Base-by-base conservation (phyloP, 768 basidiomycete species). In the Cystobasidium ongulense region DNA sequence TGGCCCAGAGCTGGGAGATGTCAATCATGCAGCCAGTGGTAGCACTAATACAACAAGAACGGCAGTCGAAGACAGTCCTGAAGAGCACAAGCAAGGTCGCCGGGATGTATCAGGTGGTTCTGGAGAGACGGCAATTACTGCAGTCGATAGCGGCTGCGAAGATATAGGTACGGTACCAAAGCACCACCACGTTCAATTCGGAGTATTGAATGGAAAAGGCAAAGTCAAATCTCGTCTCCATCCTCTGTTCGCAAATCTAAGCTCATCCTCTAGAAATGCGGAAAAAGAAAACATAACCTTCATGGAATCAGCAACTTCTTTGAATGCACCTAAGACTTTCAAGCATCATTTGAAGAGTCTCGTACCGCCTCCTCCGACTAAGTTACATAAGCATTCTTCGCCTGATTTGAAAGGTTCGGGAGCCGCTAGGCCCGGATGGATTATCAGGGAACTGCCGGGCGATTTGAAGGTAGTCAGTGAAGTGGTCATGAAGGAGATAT, bases 381-480 rank as follows among this genome's bases (percentile, higher is more conserved):
- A 77, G 64, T 66, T 77, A 15, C 75, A 76, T 36, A 75, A 76
- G 54, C 0, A 50, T 18, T 39, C 36, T 5, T 39, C 41, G n/a
- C 63, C 63, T 4, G 38, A 64, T 31, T 59, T 59, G 17, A 59
- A 59, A 29, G 25, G 29, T 31, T 29, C 33, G 11, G 57, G 57
- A 31, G 2, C 4, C 13, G 57, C 57, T 15, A 27, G 57, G 17
- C 57, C 57, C 29, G 11, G 29, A 5, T 59, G 57, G 57, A 27
- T 59, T 17, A 27, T 59, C 3, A 59, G 29, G 7, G 64, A 35
- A n/a, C 29, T 99, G 7, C 95, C 96, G 5, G 90, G 92, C 62
- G 93, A 94, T 79, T 80, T 99, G 59, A 86, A 88, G 63, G 85
- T 87, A 77, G 93, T 93, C 78, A 82, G 98, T 7, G 90, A 92